Percentiles rank a stretch among this genome's conserved stretches.
Conservation (phyloP, 371 early-diverging fungal species). For the Saksenaea vasiformis region DNA sequence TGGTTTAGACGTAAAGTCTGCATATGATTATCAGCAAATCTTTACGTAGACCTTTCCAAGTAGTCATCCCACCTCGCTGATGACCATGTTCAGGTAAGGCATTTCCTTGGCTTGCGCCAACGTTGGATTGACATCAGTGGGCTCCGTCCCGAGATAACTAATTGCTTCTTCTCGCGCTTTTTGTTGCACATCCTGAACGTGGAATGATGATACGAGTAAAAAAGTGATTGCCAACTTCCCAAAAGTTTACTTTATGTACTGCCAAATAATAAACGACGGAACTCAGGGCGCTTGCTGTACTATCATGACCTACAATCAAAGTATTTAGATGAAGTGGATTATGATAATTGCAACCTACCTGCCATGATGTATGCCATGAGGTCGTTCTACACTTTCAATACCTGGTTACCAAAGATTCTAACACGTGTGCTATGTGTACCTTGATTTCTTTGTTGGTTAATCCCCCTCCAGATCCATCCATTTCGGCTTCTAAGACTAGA, state of each 20-base stretch:
- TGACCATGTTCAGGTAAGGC: slow-evolving; percentile 44
- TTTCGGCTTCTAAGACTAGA: slow-evolving; percentile 22
- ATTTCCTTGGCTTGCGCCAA: slow-evolving; percentile 44
- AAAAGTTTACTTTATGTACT: not conserved
- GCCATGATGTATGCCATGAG: slow-evolving; percentile 33
- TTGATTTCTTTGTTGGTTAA: not conserved
- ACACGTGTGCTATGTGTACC: not conserved
- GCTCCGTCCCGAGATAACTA: slow-evolving; percentile 46
- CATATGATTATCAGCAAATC: slow-evolving; percentile 19
- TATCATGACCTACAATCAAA: slow-evolving; percentile 41
- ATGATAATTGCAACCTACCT: not conserved
- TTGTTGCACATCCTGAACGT: slow-evolving; percentile 41
- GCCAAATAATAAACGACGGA: slow-evolving; percentile 42
- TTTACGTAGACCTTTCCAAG: not conserved
- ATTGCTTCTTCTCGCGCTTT: slow-evolving; percentile 51
- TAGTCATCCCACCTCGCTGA: slow-evolving; percentile 22
- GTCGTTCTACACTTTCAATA: not conserved
- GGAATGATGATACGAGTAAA: not conserved
- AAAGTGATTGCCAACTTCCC: not conserved
- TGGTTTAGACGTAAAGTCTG: slow-evolving; percentile 17
- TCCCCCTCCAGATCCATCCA: not conserved
- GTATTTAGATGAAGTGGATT: not conserved
- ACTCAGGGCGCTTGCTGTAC: slow-evolving; percentile 50
- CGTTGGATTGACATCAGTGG: slow-evolving; percentile 42
- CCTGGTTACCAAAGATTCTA: not conserved